These are phyloP conservation scores for Penicillium riverlandense DNA, from an alignment of 495 filamentous ascomycete species.

Conservation along the genomic window DNA sequence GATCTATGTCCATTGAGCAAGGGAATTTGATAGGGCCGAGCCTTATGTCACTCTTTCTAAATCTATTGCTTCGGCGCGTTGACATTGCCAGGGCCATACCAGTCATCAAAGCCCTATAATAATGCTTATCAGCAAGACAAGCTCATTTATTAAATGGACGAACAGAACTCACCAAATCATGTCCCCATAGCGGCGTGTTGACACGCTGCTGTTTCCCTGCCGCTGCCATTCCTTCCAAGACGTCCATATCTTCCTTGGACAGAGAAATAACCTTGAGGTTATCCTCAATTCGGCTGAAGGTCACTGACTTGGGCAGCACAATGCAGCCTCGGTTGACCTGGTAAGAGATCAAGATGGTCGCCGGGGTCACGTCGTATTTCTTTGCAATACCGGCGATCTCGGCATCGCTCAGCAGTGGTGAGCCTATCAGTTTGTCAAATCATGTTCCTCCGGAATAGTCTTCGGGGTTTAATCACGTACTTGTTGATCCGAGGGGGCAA, in stretches of 20 bases:
- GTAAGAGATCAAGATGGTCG: constrained; percentile 13
- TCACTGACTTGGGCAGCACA: constrained; percentile 29
- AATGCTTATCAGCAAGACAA: too few relatives aligned
- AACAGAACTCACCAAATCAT: constrained; percentile 3
- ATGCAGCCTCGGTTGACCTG: constrained; percentile 24
- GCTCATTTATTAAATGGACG: too few relatives aligned
- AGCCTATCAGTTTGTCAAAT: not conserved
- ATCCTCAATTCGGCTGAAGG: constrained; percentile 18
- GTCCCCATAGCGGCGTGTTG: constrained; percentile 18
- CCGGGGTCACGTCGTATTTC: constrained; percentile 11
- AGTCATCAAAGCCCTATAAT: too few relatives aligned
- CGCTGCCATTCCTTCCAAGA: constrained; percentile 15
- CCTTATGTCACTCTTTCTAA: too few relatives aligned
- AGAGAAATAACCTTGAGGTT: constrained; percentile 22
- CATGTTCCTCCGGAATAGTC: too few relatives aligned
- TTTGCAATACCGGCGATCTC: constrained; percentile 13
- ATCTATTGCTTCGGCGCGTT: too few relatives aligned
- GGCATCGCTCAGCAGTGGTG: constrained; percentile 12
- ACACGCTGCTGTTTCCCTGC: constrained; percentile 15
- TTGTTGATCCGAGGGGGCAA: constrained; percentile 10
- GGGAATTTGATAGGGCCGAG: too few relatives aligned
- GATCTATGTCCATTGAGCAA: too few relatives aligned
- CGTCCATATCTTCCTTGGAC: constrained; percentile 21
- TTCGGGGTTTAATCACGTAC: not conserved
- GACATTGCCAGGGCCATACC: too few relatives aligned